Conservation (phyloP, 768 basidiomycete genomes). For the Boletus reticulatus region DNA sequence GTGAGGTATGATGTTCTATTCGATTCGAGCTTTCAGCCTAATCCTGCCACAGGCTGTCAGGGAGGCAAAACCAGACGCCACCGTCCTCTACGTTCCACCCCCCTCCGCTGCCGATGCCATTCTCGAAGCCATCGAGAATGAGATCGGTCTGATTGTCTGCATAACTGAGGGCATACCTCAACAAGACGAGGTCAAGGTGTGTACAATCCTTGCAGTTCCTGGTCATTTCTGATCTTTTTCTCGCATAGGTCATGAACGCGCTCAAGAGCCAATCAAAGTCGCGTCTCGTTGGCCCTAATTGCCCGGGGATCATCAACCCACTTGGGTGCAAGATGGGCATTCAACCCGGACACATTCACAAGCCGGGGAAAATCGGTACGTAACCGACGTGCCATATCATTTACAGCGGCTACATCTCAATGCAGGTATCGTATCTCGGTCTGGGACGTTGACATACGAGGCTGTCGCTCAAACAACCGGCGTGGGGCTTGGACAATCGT, state of each 20-base stretch:
- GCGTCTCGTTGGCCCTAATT: slow-evolving; percentile 97
- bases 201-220: slow-evolving; percentile 19
- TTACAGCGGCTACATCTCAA: background rate
- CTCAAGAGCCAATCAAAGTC: slow-evolving; percentile 92
- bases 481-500: slow-evolving; percentile 93
- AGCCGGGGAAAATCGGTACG: slow-evolving; percentile 90
- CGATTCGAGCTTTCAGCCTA: background rate
- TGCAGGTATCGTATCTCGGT: slow-evolving; percentile 89
- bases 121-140: slow-evolving; percentile 97
- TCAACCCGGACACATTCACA: slow-evolving; percentile 97
- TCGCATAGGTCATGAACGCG: slow-evolving; percentile 79
- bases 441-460: slow-evolving; percentile 96
- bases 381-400: background rate
- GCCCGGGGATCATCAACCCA: slow-evolving; percentile 97
- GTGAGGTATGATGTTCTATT: slow-evolving; percentile 58
- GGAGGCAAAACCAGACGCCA: slow-evolving; percentile 86
- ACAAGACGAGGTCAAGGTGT: slow-evolving; percentile 88
- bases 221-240: background rate
- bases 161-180: slow-evolving; percentile 99
- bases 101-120: slow-evolving; percentile 95
- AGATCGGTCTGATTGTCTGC: slow-evolving; percentile 96
- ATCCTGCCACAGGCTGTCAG: slow-evolving; percentile 66
- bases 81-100: slow-evolving; percentile 98
- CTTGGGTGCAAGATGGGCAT: slow-evolving; percentile 99
- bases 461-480: slow-evolving; percentile 97